Base-by-base conservation (phyloP, 1,139 yeast species). In the Kodamaea arcana region DNA sequence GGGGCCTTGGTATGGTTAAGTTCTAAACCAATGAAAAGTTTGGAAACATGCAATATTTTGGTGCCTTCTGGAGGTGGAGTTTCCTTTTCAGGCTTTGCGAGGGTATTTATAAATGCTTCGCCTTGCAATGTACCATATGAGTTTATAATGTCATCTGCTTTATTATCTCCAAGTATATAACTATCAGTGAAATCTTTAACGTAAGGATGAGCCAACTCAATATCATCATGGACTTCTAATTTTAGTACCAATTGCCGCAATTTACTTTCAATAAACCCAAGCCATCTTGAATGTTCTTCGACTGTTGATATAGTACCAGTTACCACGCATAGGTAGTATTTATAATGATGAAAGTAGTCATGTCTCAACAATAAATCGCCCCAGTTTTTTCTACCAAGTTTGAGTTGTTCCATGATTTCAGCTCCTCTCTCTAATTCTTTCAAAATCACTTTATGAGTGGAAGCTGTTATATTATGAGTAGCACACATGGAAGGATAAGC, bases 401-500 rank as follows among this genome's bases (percentile, higher is more conserved):
- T 67, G 32, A 94, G 83, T n/a, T 80, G 83, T 45, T 70, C 76
- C 68, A 87, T 77, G 8, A 88, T 67, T 28, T 73, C 78, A 2
- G 73, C 69, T 1, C 95, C 97, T 44, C 96, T 75, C 38, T 71
- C 61, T 47, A 92, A 70, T 55, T 92, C 99, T 13, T 65, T 56
- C 54, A 87, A 52, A 24, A 92, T 86, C 13, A 92, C 77, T 46
- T 75, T 78, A 52, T 86, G 94, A 0, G 97, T 90, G 0, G 97
- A 87, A 14, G 75, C 75, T 1, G 94, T 83, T 29, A 92, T 90
- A 56, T 92, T 92, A 56, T 92, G 99, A 1, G 99, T 92, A 0
- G 99, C 97, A 61, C 99, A 92, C 98, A 92, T 92, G 1, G 97
- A 88, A 0, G 99, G 99, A 53, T 92, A 92, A 0, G 98, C 97